phyloP scores from a whole-genome alignment of 2,329 filamentous ascomycete genomes.

The Aureobasidium melanogenum region DNA sequence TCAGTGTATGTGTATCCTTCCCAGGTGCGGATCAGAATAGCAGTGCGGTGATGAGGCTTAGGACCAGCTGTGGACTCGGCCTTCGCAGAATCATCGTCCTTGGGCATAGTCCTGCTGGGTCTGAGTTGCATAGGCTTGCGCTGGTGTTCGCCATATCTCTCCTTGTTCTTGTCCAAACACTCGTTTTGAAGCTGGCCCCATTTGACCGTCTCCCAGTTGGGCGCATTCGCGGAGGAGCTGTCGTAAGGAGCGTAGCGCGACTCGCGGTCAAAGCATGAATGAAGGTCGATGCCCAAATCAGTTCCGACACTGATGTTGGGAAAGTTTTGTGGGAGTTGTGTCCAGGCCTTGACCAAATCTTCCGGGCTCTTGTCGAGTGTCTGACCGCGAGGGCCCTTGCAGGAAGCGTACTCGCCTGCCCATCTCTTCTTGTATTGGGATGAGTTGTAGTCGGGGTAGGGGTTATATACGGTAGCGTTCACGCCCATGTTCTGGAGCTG shows the following conservation, averaged over 20 bases:
- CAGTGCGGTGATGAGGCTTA: slow-evolving; percentile 36
- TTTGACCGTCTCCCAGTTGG: slow-evolving; percentile 55
- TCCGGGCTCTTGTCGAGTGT: slow-evolving; percentile 46
- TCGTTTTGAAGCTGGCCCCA: slow-evolving; percentile 64
- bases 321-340: slow-evolving; percentile 48
- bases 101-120: slow-evolving; percentile 19
- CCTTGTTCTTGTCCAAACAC: slow-evolving; percentile 57
- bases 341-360: slow-evolving; percentile 56
- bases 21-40: slow-evolving; percentile 38
- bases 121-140: slow-evolving; percentile 21
- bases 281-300: slow-evolving; percentile 51
- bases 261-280: slow-evolving; percentile 58
- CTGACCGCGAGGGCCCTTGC: slow-evolving; percentile 50
- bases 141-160: slow-evolving; percentile 45
- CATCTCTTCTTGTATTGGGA: slow-evolving; percentile 49
- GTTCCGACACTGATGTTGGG: slow-evolving; percentile 54
- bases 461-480: slow-evolving; percentile 52
- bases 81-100: background rate
- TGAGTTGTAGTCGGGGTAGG: slow-evolving; percentile 63
- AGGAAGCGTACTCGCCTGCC: slow-evolving; percentile 53
- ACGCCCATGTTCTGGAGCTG: slow-evolving; percentile 19
- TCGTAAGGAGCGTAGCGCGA: slow-evolving; percentile 49
- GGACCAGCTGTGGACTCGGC: slow-evolving; percentile 5
- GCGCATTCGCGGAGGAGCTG: slow-evolving; percentile 22
- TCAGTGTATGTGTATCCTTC: slow-evolving; percentile 38